Conservation (phyloP, 2,329 filamentous ascomycete species). For the Aspergillus carbonarius region DNA sequence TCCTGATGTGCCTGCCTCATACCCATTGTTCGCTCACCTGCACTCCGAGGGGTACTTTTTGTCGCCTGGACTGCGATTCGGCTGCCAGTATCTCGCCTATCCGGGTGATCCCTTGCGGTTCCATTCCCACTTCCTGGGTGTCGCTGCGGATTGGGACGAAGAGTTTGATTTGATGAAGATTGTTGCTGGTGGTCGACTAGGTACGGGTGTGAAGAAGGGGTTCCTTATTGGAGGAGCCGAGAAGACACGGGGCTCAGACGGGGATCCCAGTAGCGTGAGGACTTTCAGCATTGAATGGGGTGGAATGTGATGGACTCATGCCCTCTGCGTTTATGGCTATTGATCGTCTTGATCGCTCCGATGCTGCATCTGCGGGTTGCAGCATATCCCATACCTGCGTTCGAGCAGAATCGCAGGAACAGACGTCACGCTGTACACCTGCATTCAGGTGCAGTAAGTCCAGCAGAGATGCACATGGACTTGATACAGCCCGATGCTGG, state of each 20-base stretch:
- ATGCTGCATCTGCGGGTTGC: neutral
- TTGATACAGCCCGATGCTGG: neutral
- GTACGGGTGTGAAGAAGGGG: constrained; percentile 94
- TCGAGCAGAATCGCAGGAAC: neutral
- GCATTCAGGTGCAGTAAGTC: neutral
- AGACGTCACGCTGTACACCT: neutral
- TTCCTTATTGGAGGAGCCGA: constrained; percentile 77
- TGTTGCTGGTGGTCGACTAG: constrained; percentile 80
- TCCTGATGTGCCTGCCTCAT: constrained; percentile 52
- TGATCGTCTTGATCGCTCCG: neutral
- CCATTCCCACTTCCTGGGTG: constrained; percentile 89
- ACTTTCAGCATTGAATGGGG: constrained; percentile 92
- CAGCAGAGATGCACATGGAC: neutral
- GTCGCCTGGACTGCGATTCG: constrained; percentile 89
- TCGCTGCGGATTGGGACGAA: constrained; percentile 83
- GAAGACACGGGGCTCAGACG: constrained; percentile 35
- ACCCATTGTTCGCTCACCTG: constrained; percentile 77
- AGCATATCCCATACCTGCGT: neutral
- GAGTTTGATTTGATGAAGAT: constrained; percentile 81
- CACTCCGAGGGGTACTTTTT: constrained; percentile 80
- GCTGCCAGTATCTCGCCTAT: constrained; percentile 91
- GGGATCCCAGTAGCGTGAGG: constrained; percentile 48
- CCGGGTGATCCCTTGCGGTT: constrained; percentile 92
- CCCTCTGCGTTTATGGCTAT: neutral
- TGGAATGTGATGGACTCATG: constrained; percentile 67